Evolutionary conservation across 2,329 filamentous ascomycete species (phyloP), one percentile per base, ranked within the genome.

Genomic region (Fusarium sp.): DNA sequence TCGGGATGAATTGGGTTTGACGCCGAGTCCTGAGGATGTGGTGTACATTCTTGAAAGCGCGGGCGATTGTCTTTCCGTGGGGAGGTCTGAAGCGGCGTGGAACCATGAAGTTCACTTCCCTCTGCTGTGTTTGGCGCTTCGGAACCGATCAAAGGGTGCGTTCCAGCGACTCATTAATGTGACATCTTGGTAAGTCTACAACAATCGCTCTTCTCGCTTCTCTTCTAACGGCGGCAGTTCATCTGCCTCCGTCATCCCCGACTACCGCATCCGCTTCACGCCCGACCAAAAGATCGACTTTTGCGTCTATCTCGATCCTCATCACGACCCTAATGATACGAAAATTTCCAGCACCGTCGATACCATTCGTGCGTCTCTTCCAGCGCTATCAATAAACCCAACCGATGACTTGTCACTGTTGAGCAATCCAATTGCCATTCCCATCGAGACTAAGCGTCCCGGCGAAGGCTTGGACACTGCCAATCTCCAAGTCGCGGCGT

Each of bases 391-490:
- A 10, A 58, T 68, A 28, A 54, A 61, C 26, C 66, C 54, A 3
- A 68, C 48, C 3, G 51, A 63, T 4, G 54, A 63, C 11, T 1
- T 63, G 1, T 48, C 54, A 4, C n/a, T 63, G 0, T 14, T 60
- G 24, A 39, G 54, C 22, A 58, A 49, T 14, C 45, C 54, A 4
- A 71, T 73, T 12, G 66, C 45, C 4, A 42, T 68, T 14, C 49
- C 70, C n/a, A 66, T 72, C 38, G 66, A 72, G 56, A 66, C 56
- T 54, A 70, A 59, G 42, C 69, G 58, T 31, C 66, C 41, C 4
- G 45, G 54, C 0, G 55, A 72, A 28, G 70, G 48, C 12, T 31
- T 56, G 17, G 59, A 61, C 20, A 57, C 44, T 7, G 54, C 63
- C 24, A 61, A 41, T 9, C 39, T 63, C 4, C 44, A 68, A 26